phyloP scores from a whole-genome alignment of 1,139 yeast genomes.

The Kodamaea fungicola region DNA sequence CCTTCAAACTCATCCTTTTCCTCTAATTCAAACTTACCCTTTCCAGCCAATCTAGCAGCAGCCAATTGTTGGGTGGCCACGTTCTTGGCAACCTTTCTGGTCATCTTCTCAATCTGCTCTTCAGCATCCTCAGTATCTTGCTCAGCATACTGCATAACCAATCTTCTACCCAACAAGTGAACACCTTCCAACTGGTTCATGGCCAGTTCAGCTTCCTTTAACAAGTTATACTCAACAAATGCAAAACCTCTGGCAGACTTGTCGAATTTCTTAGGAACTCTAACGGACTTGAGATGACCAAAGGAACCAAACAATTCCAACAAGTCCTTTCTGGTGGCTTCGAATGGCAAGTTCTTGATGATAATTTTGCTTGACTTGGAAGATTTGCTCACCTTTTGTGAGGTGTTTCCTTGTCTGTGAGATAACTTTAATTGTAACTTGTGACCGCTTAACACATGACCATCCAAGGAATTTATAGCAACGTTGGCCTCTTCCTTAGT shows the following conservation, averaged over 20 bases:
- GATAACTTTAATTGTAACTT: slow-evolving; percentile 84
- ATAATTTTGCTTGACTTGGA: slow-evolving; percentile 65
- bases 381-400: slow-evolving; percentile 32
- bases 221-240: slow-evolving; percentile 83
- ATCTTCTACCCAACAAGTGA: slow-evolving; percentile 91
- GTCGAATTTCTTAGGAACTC: slow-evolving; percentile 96
- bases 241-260: slow-evolving; percentile 97
- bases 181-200: slow-evolving; percentile 93
- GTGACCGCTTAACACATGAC: slow-evolving; percentile 82
- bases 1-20: slow-evolving; percentile 37
- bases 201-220: slow-evolving; percentile 94
- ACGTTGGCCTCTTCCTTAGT: slow-evolving; percentile 73
- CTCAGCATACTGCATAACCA: slow-evolving; percentile 94
- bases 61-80: slow-evolving; percentile 71
- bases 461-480: slow-evolving; percentile 75
- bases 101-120: slow-evolving; percentile 87
- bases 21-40: slow-evolving; percentile 68
- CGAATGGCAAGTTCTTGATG: slow-evolving; percentile 96
- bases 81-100: slow-evolving; percentile 77
- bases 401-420: slow-evolving; percentile 54
- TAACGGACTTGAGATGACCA: slow-evolving; percentile 90
- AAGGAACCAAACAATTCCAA: slow-evolving; percentile 88
- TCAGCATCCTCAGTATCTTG: slow-evolving; percentile 80
- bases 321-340: slow-evolving; percentile 88
- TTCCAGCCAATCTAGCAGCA: slow-evolving; percentile 70